A percentile compares a stretch with the other conserved stretches of the same genome.
Evolutionary conservation across 176 grass and related monocot species (phyloP).

Genomic region (Sorghum bicolor): DNA sequence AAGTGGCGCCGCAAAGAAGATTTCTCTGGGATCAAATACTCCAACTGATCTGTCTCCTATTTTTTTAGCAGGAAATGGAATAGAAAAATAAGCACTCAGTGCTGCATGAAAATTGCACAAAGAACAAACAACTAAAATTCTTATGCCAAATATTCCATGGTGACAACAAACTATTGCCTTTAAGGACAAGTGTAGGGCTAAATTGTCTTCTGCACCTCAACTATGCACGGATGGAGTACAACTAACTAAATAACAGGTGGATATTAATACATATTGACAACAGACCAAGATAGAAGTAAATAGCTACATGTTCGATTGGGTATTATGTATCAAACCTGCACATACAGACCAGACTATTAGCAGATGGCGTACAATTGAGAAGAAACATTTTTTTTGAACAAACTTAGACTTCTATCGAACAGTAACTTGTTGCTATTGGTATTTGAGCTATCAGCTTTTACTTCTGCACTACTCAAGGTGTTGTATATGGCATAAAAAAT

Average conservation of each 20-base stretch:
- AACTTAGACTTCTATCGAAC: neutral
- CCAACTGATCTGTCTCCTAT: constrained; percentile 76
- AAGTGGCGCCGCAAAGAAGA: constrained; percentile 66
- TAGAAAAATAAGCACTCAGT: neutral
- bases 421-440: neutral
- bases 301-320: neutral
- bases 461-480: neutral
- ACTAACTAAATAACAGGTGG: neutral
- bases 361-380: neutral
- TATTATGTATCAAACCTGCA: neutral
- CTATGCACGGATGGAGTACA: neutral
- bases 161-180: neutral
- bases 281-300: neutral
- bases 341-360: neutral
- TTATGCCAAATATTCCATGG: neutral
- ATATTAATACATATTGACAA: neutral
- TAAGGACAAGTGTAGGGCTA: neutral
- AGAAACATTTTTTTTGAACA: neutral
- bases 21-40: constrained; percentile 90
- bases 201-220: neutral
- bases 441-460: neutral
- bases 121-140: neutral
- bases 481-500: neutral
- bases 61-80: neutral
- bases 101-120: neutral